phyloP scores from a whole-genome alignment of 2,329 filamentous ascomycete species.

The Blastomyces percursus region DNA sequence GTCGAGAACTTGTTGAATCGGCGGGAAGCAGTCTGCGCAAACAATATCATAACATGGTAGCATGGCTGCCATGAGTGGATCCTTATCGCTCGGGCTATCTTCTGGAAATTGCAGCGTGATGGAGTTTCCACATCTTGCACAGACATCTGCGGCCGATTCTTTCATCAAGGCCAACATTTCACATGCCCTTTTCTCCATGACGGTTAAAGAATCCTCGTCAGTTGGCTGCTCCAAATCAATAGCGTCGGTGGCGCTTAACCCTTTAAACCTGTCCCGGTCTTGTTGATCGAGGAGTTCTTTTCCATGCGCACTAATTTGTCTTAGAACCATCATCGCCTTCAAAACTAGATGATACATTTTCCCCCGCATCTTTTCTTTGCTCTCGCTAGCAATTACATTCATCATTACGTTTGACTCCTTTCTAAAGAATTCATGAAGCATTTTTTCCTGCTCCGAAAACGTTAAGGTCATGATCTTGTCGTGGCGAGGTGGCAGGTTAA shows the following conservation, averaged over 20 bases:
- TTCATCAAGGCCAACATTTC: conserved; percentile 76
- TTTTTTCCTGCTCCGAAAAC: conserved; percentile 63
- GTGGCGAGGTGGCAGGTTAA: conserved; percentile 63
- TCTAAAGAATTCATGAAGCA: conserved; percentile 75
- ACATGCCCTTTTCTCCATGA: conserved; percentile 64
- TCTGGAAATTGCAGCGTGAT: conserved; percentile 40
- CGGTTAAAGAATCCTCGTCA: conserved; percentile 44
- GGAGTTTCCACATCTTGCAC: conserved; percentile 57
- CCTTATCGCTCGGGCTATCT: conserved; percentile 41
- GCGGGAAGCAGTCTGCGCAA: conserved; percentile 60
- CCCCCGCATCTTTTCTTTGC: conserved; percentile 60
- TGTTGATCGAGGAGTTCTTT: conserved; percentile 77
- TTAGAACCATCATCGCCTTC: conserved; percentile 78
- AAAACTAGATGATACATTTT: conserved; percentile 90
- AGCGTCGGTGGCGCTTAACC: conserved; percentile 69
- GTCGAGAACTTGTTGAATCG: conserved; percentile 46
- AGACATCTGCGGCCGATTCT: conserved; percentile 66
- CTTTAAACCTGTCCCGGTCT: conserved; percentile 68
- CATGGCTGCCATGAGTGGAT: conserved; percentile 55
- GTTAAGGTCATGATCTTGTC: conserved; percentile 64
- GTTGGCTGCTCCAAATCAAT: conserved; percentile 81
- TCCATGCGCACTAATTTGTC: conserved; percentile 88
- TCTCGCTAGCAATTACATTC: conserved; percentile 56
- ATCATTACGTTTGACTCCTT: conserved; percentile 71
- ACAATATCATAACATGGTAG: conserved; percentile 80